Evolutionary conservation across 2,329 filamentous ascomycete species (phyloP).

Genomic region (Diaporthe australafricana): DNA sequence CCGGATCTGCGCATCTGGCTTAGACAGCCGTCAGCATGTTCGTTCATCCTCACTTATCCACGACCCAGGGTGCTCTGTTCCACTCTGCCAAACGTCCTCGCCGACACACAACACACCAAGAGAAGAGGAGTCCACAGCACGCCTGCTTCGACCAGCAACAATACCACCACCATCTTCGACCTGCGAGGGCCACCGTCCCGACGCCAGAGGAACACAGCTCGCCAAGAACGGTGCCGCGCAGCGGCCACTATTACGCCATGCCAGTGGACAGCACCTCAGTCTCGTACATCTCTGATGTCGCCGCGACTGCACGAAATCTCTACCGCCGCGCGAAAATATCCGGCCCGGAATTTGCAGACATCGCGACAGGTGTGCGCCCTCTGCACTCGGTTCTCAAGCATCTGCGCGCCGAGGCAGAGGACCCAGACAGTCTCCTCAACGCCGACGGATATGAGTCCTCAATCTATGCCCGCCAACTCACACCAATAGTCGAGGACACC

Average conservation of each 20-base stretch:
- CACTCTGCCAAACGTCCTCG: not conserved
- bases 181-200: constrained; percentile 8
- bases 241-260: constrained; percentile 42
- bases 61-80: constrained; percentile 20
- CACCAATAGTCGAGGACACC: constrained; percentile 65
- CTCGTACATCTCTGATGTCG: constrained; percentile 65
- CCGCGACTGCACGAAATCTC: constrained; percentile 65
- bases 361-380: constrained; percentile 61
- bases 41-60: constrained; percentile 21
- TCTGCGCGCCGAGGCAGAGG: constrained; percentile 67
- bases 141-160: not conserved
- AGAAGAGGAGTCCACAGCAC: not conserved
- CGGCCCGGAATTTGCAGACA: constrained; percentile 60
- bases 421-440: constrained; percentile 67
- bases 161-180: not conserved
- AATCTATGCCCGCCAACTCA: constrained; percentile 62
- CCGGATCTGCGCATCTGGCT: constrained; percentile 4
- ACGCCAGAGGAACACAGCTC: constrained; percentile 22
- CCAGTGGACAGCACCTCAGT: constrained; percentile 45
- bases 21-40: constrained; percentile 28
- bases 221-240: constrained; percentile 24
- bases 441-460: constrained; percentile 46
- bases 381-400: constrained; percentile 69
- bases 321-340: constrained; percentile 65
- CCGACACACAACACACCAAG: not conserved